Conservation (phyloP, 2,329 filamentous ascomycete genomes). For the Claviceps sp. region DNA sequence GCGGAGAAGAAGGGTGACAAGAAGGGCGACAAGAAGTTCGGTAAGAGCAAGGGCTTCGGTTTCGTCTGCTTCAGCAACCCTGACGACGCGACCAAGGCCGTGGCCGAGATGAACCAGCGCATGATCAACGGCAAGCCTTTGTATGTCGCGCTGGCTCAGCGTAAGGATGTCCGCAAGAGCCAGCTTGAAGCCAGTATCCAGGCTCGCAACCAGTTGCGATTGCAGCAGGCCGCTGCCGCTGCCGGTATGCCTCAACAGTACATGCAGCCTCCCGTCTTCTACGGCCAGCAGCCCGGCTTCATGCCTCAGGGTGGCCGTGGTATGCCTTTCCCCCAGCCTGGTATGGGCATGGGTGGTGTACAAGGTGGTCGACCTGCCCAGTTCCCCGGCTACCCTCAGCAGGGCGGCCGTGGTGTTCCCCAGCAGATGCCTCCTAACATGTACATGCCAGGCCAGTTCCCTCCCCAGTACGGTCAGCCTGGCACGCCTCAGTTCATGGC, state of each 20-base stretch:
- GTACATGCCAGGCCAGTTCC: constrained; percentile 73
- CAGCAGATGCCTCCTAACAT: constrained; percentile 81
- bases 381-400: constrained; percentile 75
- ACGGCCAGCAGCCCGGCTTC: constrained; percentile 65
- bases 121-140: constrained; percentile 96
- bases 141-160: constrained; percentile 94
- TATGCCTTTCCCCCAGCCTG: constrained; percentile 52
- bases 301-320: constrained; percentile 51
- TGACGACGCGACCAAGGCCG: constrained; percentile 96
- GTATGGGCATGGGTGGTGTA: constrained; percentile 54
- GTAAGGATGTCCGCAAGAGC: constrained; percentile 98
- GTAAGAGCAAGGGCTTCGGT: constrained; percentile 99
- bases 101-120: constrained; percentile 99
- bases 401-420: constrained; percentile 75
- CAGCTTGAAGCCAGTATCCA: constrained; percentile 99
- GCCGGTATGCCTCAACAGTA: constrained; percentile 78
- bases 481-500: constrained; percentile 68
- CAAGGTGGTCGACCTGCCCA: constrained; percentile 76
- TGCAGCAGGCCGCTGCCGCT: constrained; percentile 90
- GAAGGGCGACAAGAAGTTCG: constrained; percentile 52
- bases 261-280: constrained; percentile 88
- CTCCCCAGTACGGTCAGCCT: constrained; percentile 67
- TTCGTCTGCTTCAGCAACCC: constrained; percentile 99
- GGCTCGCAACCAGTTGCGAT: constrained; percentile 93
- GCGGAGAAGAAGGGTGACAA: constrained; percentile 41